phyloP scores from a whole-genome alignment of 768 basidiomycete genomes.

The Royoungia palumana region DNA sequence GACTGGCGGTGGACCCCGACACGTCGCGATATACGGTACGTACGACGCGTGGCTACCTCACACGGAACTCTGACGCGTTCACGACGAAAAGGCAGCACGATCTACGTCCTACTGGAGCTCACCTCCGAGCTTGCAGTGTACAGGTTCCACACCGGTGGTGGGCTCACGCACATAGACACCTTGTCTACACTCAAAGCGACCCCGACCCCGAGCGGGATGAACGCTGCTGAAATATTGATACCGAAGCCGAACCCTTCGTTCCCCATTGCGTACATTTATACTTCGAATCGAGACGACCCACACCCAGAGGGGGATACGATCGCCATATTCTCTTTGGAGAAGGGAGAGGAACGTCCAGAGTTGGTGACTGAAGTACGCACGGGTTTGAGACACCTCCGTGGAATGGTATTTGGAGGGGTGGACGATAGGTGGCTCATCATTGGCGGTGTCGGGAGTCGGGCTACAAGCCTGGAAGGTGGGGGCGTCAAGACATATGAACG shows the following conservation, averaged over 20 bases:
- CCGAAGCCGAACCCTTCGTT: constrained; percentile 50
- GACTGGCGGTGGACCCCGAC: constrained; percentile 67
- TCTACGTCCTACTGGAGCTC: constrained; percentile 72
- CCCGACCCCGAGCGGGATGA: constrained; percentile 47
- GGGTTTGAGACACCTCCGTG: constrained; percentile 67
- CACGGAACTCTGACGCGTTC: neutral
- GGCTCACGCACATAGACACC: constrained; percentile 37
- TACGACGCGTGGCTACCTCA: constrained; percentile 4
- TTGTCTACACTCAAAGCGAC: constrained; percentile 48
- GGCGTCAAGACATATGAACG: constrained; percentile 74
- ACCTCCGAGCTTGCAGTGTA: constrained; percentile 56
- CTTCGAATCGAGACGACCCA: constrained; percentile 74
- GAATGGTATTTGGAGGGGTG: constrained; percentile 62
- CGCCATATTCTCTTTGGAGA: constrained; percentile 58
- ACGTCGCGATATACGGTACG: constrained; percentile 62
- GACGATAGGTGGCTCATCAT: constrained; percentile 60
- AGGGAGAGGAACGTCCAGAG: constrained; percentile 40
- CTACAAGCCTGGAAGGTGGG: constrained; percentile 58
- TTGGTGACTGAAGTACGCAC: constrained; percentile 63
- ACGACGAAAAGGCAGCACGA: constrained; percentile 44
- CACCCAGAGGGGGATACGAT: constrained; percentile 68
- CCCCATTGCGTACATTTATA: constrained; percentile 60
- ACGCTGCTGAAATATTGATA: constrained; percentile 68
- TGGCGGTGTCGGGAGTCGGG: constrained; percentile 49
- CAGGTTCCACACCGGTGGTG: constrained; percentile 43